Evolutionary conservation across 2,329 filamentous ascomycete species (phyloP).

Genomic region (Aulographum hederae): DNA sequence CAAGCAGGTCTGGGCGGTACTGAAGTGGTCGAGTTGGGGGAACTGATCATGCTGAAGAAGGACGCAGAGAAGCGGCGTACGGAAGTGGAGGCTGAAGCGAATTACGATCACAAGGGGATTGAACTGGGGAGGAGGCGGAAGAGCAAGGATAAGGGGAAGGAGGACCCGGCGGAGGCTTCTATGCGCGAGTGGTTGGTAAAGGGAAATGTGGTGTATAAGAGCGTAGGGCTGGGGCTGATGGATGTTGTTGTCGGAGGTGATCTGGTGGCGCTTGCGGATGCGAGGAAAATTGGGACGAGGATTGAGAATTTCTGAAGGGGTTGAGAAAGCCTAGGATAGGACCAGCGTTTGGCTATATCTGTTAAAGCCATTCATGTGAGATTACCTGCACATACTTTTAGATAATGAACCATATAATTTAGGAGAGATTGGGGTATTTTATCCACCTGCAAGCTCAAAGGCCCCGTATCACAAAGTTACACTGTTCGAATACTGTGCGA

Average conservation of each 20-base stretch:
- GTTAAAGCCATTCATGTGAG: no score
- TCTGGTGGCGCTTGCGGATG: slow-evolving; percentile 36
- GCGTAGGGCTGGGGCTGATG: slow-evolving; percentile 50
- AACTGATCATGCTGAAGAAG: slow-evolving; percentile 49
- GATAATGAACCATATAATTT: no score
- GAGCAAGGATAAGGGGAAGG: slow-evolving; percentile 5
- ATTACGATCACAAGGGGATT: slow-evolving; percentile 2
- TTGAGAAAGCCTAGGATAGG: no score
- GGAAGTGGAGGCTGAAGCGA: slow-evolving; percentile 7
- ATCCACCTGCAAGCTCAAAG: no score
- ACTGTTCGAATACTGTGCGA: no score
- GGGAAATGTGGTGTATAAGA: slow-evolving; percentile 53
- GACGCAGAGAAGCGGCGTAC: slow-evolving; percentile 23
- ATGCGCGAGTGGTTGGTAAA: slow-evolving; percentile 40
- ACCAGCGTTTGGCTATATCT: not conserved
- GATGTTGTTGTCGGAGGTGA: slow-evolving; percentile 45
- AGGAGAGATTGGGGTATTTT: no score
- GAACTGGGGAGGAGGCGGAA: slow-evolving; percentile 10
- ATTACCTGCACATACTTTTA: no score
- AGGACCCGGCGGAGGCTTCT: slow-evolving; percentile 16
- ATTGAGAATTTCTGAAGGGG: slow-evolving; percentile 27
- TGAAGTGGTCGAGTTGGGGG: slow-evolving; percentile 74
- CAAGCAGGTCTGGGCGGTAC: slow-evolving; percentile 53
- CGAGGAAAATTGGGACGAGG: slow-evolving; percentile 34
- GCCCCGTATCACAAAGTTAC: no score